Evolutionary conservation across 768 basidiomycete species (phyloP), one percentile per base, ranked within the genome.

Genomic region (Panus rudis): DNA sequence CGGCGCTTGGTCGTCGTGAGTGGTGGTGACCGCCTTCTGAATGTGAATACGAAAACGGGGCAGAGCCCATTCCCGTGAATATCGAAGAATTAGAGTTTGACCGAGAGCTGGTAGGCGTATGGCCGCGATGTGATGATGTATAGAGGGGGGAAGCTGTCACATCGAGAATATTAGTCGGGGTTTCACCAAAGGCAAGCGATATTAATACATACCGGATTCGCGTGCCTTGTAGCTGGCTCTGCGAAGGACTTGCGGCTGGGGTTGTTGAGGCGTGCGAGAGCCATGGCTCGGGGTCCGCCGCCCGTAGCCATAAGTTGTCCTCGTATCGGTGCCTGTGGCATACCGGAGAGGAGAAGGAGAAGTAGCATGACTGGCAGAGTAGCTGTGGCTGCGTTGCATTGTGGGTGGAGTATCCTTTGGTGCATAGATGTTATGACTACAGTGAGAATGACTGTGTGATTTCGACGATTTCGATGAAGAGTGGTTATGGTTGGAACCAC

Each of bases 21-120:
- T 40, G 45, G 66, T 70, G 50, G 63, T 74, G 71, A 58, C 34
- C 30, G 62, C 64, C 30, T 64, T 68, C 45, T 60, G 63, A 51
- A 37, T 57, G 61, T 5, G 62, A 63, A 8, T 52, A 51, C 16
- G 62, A 32, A 23, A 43, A 41, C 20, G 58, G 59, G 7, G 45
- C 45, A 12, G 60, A 55, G 26, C 56, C 60, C 28, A 65, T 67
- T 19, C 64, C 64, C 27, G 64, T 70, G 40, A 59, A 63, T 25
- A 75, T 52, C 1, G 78, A 78, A 8, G 72, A 72, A 47, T 63
- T 72, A 4, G 75, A 76, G 42, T 68, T 69, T n/a, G 75, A 72
- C 17, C 71, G 69, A 32, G 72, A 72, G 35, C 75, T 77, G 10
- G 62, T 40, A 39, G 68, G 62, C 4, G 63, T 64, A 14, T 20